phyloP scores from a whole-genome alignment of 2,329 filamentous ascomycete species.

The Huntiella decipiens region DNA sequence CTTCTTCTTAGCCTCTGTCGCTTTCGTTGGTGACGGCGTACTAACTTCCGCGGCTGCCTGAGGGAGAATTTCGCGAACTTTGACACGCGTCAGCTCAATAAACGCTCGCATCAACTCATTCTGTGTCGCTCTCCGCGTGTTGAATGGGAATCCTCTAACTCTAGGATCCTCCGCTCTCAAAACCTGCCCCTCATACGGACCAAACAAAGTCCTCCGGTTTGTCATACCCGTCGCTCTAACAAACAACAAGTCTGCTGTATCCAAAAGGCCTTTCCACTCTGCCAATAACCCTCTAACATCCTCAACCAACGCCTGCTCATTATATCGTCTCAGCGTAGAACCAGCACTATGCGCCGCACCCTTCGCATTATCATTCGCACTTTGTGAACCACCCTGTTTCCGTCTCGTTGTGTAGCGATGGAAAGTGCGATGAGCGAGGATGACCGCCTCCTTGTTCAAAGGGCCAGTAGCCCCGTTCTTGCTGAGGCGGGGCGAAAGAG shows the following conservation, averaged over 20 bases:
- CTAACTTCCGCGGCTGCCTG: slow-evolving; percentile 34
- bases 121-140: slow-evolving; percentile 76
- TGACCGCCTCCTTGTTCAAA: slow-evolving; percentile 67
- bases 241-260: slow-evolving; percentile 70
- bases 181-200: slow-evolving; percentile 77
- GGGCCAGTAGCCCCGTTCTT: slow-evolving; percentile 49
- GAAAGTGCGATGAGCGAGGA: slow-evolving; percentile 92
- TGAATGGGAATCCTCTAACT: slow-evolving; percentile 81
- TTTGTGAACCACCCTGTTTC: slow-evolving; percentile 92
- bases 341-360: slow-evolving; percentile 88
- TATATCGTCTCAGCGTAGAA: slow-evolving; percentile 75
- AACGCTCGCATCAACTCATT: slow-evolving; percentile 89
- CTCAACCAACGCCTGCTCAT: slow-evolving; percentile 75
- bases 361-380: slow-evolving; percentile 84
- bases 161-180: slow-evolving; percentile 60
- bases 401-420: slow-evolving; percentile 90
- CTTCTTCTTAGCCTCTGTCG: slow-evolving; percentile 27
- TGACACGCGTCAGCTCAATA: slow-evolving; percentile 79
- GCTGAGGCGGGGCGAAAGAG: slow-evolving; percentile 56
- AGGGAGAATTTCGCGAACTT: slow-evolving; percentile 62
- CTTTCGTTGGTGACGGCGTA: slow-evolving; percentile 20
- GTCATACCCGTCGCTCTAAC: slow-evolving; percentile 73
- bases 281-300: slow-evolving; percentile 65
- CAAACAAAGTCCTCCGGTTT: slow-evolving; percentile 74
- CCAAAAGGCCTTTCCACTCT: slow-evolving; percentile 74